Base-by-base conservation (phyloP, 164 flowering plant genomes). In the Litsea cubeba region DNA sequence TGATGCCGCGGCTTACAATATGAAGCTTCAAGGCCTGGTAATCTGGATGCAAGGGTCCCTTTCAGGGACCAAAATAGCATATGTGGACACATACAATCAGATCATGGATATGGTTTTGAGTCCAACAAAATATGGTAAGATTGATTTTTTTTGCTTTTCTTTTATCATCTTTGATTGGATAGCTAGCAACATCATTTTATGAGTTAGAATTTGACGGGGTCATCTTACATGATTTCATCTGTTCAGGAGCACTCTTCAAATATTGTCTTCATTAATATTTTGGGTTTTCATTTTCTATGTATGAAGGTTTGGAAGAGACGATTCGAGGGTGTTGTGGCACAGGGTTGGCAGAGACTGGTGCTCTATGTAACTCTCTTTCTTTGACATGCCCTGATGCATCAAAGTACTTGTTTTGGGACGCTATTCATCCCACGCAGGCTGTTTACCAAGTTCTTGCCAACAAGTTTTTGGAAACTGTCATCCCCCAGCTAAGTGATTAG, bases 241-340 rank as follows among this genome's bases (percentile, higher is more conserved):
- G 5, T 5, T 0, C 5, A 3, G 32, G 5, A 30, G 32, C 5
- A 4, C 32, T 30, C 32, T 30, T 3, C 32, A 30, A 30, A 30
- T 30, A 3, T 30, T 30, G 32, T 30, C 32, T 30, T 30, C 32
- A 3, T 30, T 30, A 30, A 30, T 30, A 30, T 30, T 30, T 3
- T 30, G 35, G 35, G 5, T 5, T 4, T 30, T 5, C 35, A 30
- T 51, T 14, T 17, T 8, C 0, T n/a, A 28, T 68, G 46, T 8
- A 10, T 63, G 23, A 57, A 91, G 93, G 88, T 12, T 88, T 88
- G 75, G 87, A 84, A 10, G 81, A 79, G 12, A 79, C 75, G 2
- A 71, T 32, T 22, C 74, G 14, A 2, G 96, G 92, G 7, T 91
- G 93, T 50, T 91, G 96, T 72, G 96, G 92, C 3, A 84, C 84